These are phyloP conservation scores for Malbranchea zuffiana DNA, from an alignment of 2,329 filamentous ascomycete genomes.

Conservation along the genomic window DNA sequence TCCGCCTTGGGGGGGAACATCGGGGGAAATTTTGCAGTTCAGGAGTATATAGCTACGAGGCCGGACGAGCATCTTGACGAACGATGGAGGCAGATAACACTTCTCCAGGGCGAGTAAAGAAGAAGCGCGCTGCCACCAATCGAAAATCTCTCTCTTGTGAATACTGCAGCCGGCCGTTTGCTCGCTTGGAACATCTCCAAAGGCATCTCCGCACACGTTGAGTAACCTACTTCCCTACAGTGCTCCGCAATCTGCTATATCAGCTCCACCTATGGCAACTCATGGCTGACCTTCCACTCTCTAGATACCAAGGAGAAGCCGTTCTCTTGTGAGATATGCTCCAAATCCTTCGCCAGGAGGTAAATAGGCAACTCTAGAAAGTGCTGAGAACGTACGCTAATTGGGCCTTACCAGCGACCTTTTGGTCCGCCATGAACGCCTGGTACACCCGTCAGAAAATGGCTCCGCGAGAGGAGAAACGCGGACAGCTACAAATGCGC, in stretches of 20 bases:
- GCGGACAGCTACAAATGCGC: slow-evolving; percentile 21
- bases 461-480: slow-evolving; percentile 29
- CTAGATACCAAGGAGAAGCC: slow-evolving; percentile 41
- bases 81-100: slow-evolving; percentile 32
- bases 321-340: slow-evolving; percentile 40
- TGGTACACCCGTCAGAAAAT: slow-evolving; percentile 37
- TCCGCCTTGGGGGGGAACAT: slow-evolving; percentile 10
- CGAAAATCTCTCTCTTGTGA: slow-evolving; percentile 39
- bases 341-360: slow-evolving; percentile 40
- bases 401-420: slow-evolving; percentile 39
- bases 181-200: slow-evolving; percentile 41
- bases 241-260: background rate
- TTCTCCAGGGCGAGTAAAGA: slow-evolving; percentile 29
- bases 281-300: slow-evolving; percentile 9
- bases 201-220: slow-evolving; percentile 42
- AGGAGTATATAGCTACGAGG: background rate
- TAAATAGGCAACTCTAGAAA: slow-evolving; percentile 18
- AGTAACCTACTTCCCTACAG: slow-evolving; percentile 24
- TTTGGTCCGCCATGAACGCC: slow-evolving; percentile 40
- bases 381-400: too few species aligned
- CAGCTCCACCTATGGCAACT: background rate
- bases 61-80: background rate
- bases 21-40: slow-evolving; percentile 2
- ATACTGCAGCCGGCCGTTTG: slow-evolving; percentile 40
- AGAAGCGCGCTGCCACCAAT: slow-evolving; percentile 31